Evolutionary conservation across 2,329 filamentous ascomycete genomes (phyloP).

Genomic region (Fonsecaea erecta): DNA sequence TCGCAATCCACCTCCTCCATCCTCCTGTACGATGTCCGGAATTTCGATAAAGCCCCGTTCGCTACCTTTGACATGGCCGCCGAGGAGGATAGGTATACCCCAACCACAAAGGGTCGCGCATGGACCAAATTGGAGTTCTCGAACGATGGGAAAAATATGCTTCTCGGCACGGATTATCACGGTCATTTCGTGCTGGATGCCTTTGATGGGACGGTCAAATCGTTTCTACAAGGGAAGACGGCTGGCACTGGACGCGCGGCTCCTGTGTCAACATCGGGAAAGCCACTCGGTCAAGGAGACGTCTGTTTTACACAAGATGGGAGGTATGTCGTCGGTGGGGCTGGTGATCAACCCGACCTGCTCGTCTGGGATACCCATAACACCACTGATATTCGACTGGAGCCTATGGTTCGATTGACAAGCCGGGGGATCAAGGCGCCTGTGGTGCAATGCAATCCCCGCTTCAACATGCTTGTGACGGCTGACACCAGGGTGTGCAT

Average conservation of each 20-base stretch:
- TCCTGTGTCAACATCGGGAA: slow-evolving; percentile 58
- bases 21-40: slow-evolving; percentile 88
- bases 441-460: slow-evolving; percentile 84
- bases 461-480: slow-evolving; percentile 88
- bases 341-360: slow-evolving; percentile 68
- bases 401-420: slow-evolving; percentile 47
- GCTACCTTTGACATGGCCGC: slow-evolving; percentile 75
- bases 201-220: slow-evolving; percentile 79
- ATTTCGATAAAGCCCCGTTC: slow-evolving; percentile 91
- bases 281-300: slow-evolving; percentile 67
- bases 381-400: slow-evolving; percentile 60
- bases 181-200: slow-evolving; percentile 94
- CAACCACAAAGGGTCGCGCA: slow-evolving; percentile 52
- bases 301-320: slow-evolving; percentile 90
- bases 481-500: slow-evolving; percentile 84
- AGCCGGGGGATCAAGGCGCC: slow-evolving; percentile 64
- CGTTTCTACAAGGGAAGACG: slow-evolving; percentile 65
- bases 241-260: slow-evolving; percentile 55
- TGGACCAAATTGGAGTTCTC: slow-evolving; percentile 96
- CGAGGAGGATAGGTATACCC: slow-evolving; percentile 60
- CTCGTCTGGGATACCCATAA: slow-evolving; percentile 83
- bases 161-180: slow-evolving; percentile 80
- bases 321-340: slow-evolving; percentile 83
- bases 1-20: slow-evolving; percentile 79
- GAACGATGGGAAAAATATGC: slow-evolving; percentile 87